Evolutionary conservation across 2,329 filamentous ascomycete genomes (phyloP).

Genomic region (Microsporum canis): DNA sequence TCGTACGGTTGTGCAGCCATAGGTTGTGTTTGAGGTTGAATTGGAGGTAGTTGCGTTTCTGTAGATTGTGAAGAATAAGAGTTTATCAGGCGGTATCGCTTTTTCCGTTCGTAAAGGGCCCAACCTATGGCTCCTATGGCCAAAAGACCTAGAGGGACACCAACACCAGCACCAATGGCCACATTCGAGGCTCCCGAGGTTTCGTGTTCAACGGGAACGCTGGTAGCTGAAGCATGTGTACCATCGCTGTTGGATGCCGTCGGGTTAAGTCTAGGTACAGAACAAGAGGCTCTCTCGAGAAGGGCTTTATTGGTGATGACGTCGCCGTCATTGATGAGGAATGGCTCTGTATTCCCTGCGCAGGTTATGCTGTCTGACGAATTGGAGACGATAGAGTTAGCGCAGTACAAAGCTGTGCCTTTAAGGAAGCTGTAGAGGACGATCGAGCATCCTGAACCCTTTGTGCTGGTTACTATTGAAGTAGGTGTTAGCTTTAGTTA

Average conservation of each 20-base stretch:
- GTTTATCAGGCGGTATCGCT: background rate
- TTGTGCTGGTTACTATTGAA: background rate
- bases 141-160: conserved; percentile 22
- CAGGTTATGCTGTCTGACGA: conserved; percentile 12
- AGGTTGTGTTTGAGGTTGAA: background rate
- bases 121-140: conserved; percentile 21
- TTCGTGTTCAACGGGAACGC: background rate
- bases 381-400: conserved; percentile 12
- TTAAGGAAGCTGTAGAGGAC: conserved; percentile 12
- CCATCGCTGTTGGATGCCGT: background rate
- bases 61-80: background rate
- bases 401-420: conserved; percentile 20
- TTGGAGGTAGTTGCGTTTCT: background rate
- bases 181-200: conserved; percentile 12
- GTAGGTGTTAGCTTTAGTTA: background rate
- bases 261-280: background rate
- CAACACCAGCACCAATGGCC: conserved; percentile 22
- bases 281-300: conserved; percentile 15
- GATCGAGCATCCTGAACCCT: conserved; percentile 16
- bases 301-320: conserved; percentile 17
- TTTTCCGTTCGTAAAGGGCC: conserved; percentile 21
- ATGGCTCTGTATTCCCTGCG: conserved; percentile 16
- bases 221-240: background rate
- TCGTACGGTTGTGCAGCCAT: background rate
- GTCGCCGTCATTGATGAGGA: conserved; percentile 18